Evolutionary conservation across 306 rosid species (phyloP), one percentile per base, ranked within the genome.

Genomic region (Heteromeles arbutifolia): DNA sequence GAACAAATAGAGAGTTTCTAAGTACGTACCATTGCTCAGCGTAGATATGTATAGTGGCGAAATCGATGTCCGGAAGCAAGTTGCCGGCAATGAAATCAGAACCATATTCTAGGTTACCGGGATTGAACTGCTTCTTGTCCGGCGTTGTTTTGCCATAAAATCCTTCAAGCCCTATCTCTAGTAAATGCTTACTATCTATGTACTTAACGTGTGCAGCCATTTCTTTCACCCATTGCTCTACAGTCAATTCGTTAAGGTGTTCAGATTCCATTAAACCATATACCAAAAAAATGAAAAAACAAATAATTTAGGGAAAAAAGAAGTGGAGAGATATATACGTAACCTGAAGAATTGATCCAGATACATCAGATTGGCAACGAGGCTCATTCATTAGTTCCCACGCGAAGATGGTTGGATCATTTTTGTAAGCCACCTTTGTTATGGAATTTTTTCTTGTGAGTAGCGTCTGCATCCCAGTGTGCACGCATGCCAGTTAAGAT

Each of bases 341-440:
- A 8, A 56, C 66, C 66, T 72, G 76, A 11, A 72, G 74, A 82
- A 25, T 62, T 78, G 76, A 22, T 84, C 91, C 91, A 26, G 91
- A 85, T 26, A 17, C 57, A 77, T 89, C 89, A 50, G 84, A 77
- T 66, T 84, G 72, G 80, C 84, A 70, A 25, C 91, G 88, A 5
- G 91, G 87, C 74, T 87, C 94, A 70, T 90, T 90, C 66, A 87
- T 87, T 41, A 90, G 79, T 77, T 90, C 90, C 91, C 88, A 90
- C 41, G 90, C 81, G 80, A 89, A 77, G 43, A 89, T 85, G 19
- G 85, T 85, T 39, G 88, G 65, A 34, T 89, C 88, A 53, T 87
- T 81, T 70, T 43, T 84, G 75, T 39, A 39, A 39, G 43, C 43
- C 43, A 39, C 43, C 11, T 39, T 39, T 39, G 43, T 39, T 39